Evolutionary conservation across 2,329 filamentous ascomycete genomes (phyloP), one percentile per base, ranked within the genome.

Genomic region (Sclerotinia borealis): DNA sequence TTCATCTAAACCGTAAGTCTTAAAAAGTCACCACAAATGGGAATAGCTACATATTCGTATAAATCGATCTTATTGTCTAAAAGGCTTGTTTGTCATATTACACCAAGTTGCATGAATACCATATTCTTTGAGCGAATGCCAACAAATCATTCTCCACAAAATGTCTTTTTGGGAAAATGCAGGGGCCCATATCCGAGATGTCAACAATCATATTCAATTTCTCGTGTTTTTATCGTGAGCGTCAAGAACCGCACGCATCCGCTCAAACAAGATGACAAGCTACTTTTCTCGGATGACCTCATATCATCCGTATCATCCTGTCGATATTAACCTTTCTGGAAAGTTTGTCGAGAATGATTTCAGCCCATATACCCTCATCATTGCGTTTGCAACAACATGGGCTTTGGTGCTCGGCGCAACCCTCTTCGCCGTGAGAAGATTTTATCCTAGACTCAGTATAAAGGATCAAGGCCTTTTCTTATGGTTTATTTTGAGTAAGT

Each of bases 401-500:
- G 43, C 64, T 9, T 36, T 69, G 4, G 41, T 74, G 2, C 52
- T 72, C 9, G 64, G 62, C 15, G 48, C 64, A 19, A 63, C 69
- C 4, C 59, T 69, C 13, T 8, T 66, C 19, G 36, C 66, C 1
- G 54, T 65, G 15, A 65, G 59, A 41, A 62, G 63, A 31, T 51
- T 67, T 4, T 70, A 72, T 65, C 70, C 67, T 31, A 47, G 49
- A 5, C 59, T 74, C 25, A 66, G 60, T 39, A 36, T 37, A 11
- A 27, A 58, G n/a, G 72, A 74, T 62, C 64, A 64, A 48, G 67
- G 50, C 10, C 59, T 72, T 22, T 63, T 74, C 4, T 47, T 72
- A 34, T 74, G 72, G 72, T 74, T 74, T 60, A 62, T 69, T 4
- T 56, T 72, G 51, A 69, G 72, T 73, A 49, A 67, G 71, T 68